phyloP scores from a whole-genome alignment of 202 grass and related monocot genomes.

The Saccharum hybrid region DNA sequence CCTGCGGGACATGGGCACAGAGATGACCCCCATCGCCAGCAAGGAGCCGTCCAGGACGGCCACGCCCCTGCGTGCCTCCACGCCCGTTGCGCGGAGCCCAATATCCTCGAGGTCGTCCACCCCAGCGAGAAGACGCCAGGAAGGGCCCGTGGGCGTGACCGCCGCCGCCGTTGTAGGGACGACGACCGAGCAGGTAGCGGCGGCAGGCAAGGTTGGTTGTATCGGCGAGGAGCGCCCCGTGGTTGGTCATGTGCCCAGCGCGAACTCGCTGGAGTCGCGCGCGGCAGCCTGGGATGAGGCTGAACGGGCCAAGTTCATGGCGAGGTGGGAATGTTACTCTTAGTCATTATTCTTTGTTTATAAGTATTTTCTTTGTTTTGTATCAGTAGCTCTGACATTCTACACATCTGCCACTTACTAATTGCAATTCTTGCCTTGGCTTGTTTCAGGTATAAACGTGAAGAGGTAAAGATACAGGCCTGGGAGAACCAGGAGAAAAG shows the following conservation, averaged over 20 bases:
- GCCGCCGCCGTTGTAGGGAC: not conserved
- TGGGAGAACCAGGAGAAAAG: slow-evolving; percentile 96
- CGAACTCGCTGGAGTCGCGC: slow-evolving; percentile 65
- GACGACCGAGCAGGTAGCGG: not conserved
- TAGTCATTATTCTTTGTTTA: not conserved
- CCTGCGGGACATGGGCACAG: slow-evolving; percentile 91
- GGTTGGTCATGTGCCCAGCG: not conserved
- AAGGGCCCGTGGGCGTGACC: slow-evolving; percentile 29
- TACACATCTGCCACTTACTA: slow-evolving; percentile 12
- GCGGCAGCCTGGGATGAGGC: slow-evolving; percentile 87
- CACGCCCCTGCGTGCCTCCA: slow-evolving; percentile 72
- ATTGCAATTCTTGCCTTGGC: not conserved
- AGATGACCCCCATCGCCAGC: slow-evolving; percentile 97
- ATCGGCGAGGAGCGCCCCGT: slow-evolving; percentile 20
- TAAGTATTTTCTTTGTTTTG: not conserved
- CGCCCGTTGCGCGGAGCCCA: slow-evolving; percentile 73
- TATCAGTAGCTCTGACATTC: not conserved
- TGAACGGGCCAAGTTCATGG: slow-evolving; percentile 82
- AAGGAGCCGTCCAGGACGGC: slow-evolving; percentile 91
- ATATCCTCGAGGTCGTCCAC: slow-evolving; percentile 79
- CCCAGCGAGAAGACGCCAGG: slow-evolving; percentile 50
- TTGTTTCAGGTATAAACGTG: slow-evolving; percentile 69
- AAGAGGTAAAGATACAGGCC: slow-evolving; percentile 89
- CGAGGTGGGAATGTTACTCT: slow-evolving; percentile 48
- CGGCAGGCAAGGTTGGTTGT: not conserved